phyloP scores from a whole-genome alignment of 139 green algal genomes.

The Chlamydomonas applanata region DNA sequence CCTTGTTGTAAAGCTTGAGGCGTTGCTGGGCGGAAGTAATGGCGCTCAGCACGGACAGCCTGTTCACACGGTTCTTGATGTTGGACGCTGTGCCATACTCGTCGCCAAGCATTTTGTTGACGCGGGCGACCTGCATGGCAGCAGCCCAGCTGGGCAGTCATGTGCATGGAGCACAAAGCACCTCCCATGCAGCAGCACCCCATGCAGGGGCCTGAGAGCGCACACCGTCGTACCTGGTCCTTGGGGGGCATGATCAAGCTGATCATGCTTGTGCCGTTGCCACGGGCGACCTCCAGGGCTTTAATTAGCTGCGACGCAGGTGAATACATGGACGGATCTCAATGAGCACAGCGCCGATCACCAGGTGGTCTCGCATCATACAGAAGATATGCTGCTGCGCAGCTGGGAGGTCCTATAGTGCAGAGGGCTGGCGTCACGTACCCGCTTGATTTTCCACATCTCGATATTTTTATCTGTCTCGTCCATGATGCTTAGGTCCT shows the following conservation, averaged over 20 bases:
- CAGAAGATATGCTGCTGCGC: too few species aligned
- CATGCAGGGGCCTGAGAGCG: not conserved
- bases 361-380: not conserved
- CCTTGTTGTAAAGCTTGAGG: constrained; percentile 94
- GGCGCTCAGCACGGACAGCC: constrained; percentile 93
- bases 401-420: not conserved
- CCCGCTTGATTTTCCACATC: constrained; percentile 94
- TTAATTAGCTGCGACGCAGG: constrained; percentile 85
- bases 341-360: not conserved
- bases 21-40: constrained; percentile 98
- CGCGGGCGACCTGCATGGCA: constrained; percentile 68
- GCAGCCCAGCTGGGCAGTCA: constrained; percentile 2
- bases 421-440: constrained; percentile 29
- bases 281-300: constrained; percentile 73
- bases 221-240: constrained; percentile 75
- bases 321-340: too few species aligned
- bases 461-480: constrained; percentile 83
- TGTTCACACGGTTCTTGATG: constrained; percentile 99
- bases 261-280: constrained; percentile 99
- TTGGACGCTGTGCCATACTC: constrained; percentile 99
- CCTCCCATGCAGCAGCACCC: not conserved
- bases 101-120: constrained; percentile 95
- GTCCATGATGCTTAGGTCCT: not conserved
- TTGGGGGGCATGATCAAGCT: constrained; percentile 97
- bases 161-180: not conserved